Evolutionary conservation across 73 alveolate species (phyloP), one percentile per base, ranked within the genome.

Genomic region (Paramecium caudatum): DNA sequence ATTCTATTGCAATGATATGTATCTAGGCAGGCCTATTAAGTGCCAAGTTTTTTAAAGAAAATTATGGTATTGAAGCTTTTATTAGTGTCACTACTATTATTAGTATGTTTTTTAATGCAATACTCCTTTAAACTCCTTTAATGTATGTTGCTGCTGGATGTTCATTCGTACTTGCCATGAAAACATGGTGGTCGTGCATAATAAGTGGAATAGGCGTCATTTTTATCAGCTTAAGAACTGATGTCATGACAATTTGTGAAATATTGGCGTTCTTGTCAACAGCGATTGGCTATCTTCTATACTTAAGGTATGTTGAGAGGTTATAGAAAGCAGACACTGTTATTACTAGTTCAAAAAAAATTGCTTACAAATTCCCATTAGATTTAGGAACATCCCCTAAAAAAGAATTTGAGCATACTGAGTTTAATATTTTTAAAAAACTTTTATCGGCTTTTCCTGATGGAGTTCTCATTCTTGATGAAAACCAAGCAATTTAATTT

Each of bases 151-250:
- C 88, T 41, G 43, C 8, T 16, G 88, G 88, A 15, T 74, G 65
- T 45, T 74, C 69, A 19, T 15, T 74, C 0, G 43, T 74, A 6
- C 36, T 74, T 63, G 88, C 88, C 7, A 15, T 41, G 69, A 43
- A 74, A 65, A 25, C 83, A 10, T 65, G 83, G 83, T 65, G 83
- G 83, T 32, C 83, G 15, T 65, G 83, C 16, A 32, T 65, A n/a
- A 65, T 65, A 4, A 65, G 83, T 33, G 83, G 45, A 13, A 36
- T 65, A 10, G 83, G 36, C 34, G 19, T 65, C 2, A n/a, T 65
- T 25, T 36, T 65, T 12, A 65, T 65, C 3, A 36, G 50, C 34
- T 65, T 65, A 65, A 65, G 19, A 30, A 33, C 17, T 65, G 83
- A 65, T 65, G 34, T 65, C 1, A n/a, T 33, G 9, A 65, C 83